Base-by-base conservation (phyloP, 768 basidiomycete species). In the Tephrocybe sp. region DNA sequence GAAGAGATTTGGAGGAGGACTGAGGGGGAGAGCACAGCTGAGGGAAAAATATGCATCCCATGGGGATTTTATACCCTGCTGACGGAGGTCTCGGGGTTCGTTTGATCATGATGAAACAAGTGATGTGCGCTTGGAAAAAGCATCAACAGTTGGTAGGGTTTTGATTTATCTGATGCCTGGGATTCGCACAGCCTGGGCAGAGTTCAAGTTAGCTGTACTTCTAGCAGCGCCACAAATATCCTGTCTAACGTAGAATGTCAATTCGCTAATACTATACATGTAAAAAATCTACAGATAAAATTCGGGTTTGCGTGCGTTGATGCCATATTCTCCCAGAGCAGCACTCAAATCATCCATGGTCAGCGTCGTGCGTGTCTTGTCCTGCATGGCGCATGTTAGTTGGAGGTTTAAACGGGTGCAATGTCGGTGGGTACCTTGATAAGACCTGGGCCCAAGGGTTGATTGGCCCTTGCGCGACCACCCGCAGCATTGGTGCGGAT, bases 261-360 rank as follows among this genome's bases (percentile, higher is more conserved):
- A 34, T 34, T 9, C 4, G 15, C n/a, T n/a, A 15, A 34, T 34
- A 34, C 7, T 12, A 34, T 34, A 34, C 33, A 34, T n/a, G 33
- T n/a, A n/a, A n/a, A n/a, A 29, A 13, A 19, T 30, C 65, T 72
- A 93, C 68, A 93, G 76, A 68, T 88, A 97, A 68, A 93, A 97
- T 53, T 97, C 94, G 13, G 95, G 93, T 59, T 97, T 95, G 64
- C 88, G 84, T 12, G 91, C 79, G 57, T 88, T 94, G 60, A 99
- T 92, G 4, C 95, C 95, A 60, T 98, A 97, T 67, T 99, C 97
- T n/a, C 79, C 78, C 25, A 99, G 78, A 1, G 97, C 97, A 4
- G 92, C 76, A 51, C 88, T 90, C 29, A 99, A 76, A 63, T 99
- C 97, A 45, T 99, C 97, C 94, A 98, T 97, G 16, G 92, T 97